Conservation (phyloP, 2,329 filamentous ascomycete species). For the Verticillium tricorpus region DNA sequence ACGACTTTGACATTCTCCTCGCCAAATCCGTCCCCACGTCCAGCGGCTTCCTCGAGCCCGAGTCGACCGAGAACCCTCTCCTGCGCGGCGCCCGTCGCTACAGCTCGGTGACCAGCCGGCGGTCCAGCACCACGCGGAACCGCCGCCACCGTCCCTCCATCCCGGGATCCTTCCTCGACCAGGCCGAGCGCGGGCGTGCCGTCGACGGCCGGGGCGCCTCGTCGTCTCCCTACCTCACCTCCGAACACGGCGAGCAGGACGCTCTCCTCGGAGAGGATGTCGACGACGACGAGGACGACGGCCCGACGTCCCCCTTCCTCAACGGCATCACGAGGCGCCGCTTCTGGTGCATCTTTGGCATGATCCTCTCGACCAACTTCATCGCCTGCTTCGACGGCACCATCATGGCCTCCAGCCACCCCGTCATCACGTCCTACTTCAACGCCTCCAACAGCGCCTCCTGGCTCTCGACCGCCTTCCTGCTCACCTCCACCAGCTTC, state of each 20-base stretch:
- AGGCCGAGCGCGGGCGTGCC: conserved; percentile 1
- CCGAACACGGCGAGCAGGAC: neutral
- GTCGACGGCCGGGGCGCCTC: neutral
- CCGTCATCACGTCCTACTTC: conserved; percentile 78
- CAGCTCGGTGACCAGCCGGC: conserved; percentile 11
- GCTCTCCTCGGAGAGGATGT: neutral
- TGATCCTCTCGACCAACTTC: conserved; percentile 54
- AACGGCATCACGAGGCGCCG: conserved; percentile 40
- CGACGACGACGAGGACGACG: conserved; percentile 6
- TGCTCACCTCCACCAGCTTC: conserved; percentile 72
- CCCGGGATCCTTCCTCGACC: neutral
- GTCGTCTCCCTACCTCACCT: neutral
- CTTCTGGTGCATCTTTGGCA: conserved; percentile 61
- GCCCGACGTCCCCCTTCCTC: conserved; percentile 26
- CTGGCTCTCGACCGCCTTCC: conserved; percentile 76
- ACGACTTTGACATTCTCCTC: conserved; percentile 30
- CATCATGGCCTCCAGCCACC: conserved; percentile 77
- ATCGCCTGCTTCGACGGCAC: conserved; percentile 68
- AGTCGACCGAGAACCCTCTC: conserved; percentile 33
- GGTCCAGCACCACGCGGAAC: neutral
- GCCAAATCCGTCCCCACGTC: conserved; percentile 34
- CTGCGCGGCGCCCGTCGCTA: conserved; percentile 28
- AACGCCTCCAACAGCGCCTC: conserved; percentile 72
- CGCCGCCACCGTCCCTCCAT: neutral
- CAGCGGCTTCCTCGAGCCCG: conserved; percentile 34